A percentile compares a stretch with the other conserved stretches of the same genome.
phyloP scores from a whole-genome alignment of 139 green algal species.

The Monoraphidium neglectum region DNA sequence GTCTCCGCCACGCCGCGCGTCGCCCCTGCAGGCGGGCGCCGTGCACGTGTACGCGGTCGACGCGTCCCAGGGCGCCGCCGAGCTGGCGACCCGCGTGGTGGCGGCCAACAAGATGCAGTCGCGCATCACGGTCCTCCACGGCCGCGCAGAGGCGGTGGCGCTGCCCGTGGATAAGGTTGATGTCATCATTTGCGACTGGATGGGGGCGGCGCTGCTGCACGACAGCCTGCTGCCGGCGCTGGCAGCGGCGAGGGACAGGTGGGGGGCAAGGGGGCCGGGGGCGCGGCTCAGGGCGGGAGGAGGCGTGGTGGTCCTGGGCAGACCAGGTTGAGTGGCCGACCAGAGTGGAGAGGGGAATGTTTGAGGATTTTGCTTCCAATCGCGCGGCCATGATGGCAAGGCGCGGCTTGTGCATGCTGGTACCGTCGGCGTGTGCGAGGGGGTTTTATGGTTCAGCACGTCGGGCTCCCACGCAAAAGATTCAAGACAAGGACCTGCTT shows the following conservation, averaged over 20 bases:
- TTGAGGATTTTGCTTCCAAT: too few relatives aligned
- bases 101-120: constrained; percentile 63
- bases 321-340: too few relatives aligned
- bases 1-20: constrained; percentile 22
- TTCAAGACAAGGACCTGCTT: not conserved
- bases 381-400: too few relatives aligned
- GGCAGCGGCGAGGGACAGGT: constrained; percentile 26
- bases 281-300: not conserved
- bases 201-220: constrained; percentile 73
- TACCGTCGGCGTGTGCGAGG: too few relatives aligned
- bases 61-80: constrained; percentile 67
- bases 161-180: constrained; percentile 66
- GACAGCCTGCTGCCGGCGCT: constrained; percentile 78
- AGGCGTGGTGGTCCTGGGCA: too few relatives aligned
- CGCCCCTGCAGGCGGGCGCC: constrained; percentile 79
- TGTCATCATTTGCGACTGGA: constrained; percentile 82
- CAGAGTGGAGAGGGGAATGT: too few relatives aligned
- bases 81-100: constrained; percentile 72
- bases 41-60: constrained; percentile 82
- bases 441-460: too few relatives aligned
- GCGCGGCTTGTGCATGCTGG: too few relatives aligned
- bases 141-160: constrained; percentile 68
- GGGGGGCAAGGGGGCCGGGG: not conserved
- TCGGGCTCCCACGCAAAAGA: not conserved
- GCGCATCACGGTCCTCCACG: constrained; percentile 68